A percentile compares a stretch with the other conserved stretches of the same genome.
phyloP scores from a whole-genome alignment of 345 rosid species.

The Euphorbia pulcherrima region DNA sequence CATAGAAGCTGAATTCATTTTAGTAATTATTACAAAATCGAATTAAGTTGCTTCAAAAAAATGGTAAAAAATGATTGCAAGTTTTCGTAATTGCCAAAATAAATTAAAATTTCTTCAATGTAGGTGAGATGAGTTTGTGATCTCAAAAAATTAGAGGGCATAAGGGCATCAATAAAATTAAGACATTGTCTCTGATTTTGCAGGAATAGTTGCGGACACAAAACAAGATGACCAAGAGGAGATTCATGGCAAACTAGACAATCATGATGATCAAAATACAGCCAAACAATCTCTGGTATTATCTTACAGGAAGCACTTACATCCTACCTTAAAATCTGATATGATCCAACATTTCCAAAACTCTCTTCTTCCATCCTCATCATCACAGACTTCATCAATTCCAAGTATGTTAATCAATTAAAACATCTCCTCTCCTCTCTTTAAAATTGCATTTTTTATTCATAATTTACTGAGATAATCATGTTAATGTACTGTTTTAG shows the following conservation, averaged over 20 bases:
- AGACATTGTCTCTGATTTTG: too few relatives aligned
- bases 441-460: too few relatives aligned
- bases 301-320: constrained; percentile 49
- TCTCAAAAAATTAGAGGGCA: too few relatives aligned
- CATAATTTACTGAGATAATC: background rate
- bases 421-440: background rate
- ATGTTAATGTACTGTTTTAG: constrained; percentile 17
- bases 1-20: too few relatives aligned
- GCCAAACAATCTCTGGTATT: constrained; percentile 55
- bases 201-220: constrained; percentile 61
- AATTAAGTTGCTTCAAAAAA: too few relatives aligned
- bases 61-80: too few relatives aligned
- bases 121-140: too few relatives aligned
- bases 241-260: constrained; percentile 40
- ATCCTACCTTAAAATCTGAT: constrained; percentile 59
- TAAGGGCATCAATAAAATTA: too few relatives aligned
- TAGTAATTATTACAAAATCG: too few relatives aligned
- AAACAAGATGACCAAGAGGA: constrained; percentile 55
- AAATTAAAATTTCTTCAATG: too few relatives aligned
- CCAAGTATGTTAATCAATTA: constrained; percentile 34
- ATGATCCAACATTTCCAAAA: constrained; percentile 32
- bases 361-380: constrained; percentile 16
- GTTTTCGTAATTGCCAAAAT: too few relatives aligned
- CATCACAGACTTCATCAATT: constrained; percentile 25
- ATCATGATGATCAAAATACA: constrained; percentile 59